Evolutionary conservation across 164 flowering plant genomes (phyloP), one percentile per base, ranked within the genome.

Genomic region (Tetracentron sinense): DNA sequence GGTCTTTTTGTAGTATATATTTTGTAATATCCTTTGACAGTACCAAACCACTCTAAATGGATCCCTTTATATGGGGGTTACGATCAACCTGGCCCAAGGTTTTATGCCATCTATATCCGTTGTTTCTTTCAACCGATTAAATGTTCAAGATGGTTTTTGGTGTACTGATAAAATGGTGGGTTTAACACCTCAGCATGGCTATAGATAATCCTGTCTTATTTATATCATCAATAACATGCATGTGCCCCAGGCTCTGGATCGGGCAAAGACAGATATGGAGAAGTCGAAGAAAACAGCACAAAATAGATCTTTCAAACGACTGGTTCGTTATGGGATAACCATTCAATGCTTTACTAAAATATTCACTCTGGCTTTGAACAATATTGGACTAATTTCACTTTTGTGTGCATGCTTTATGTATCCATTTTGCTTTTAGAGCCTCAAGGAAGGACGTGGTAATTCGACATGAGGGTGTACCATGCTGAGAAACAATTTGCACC

Each of bases 201-300:
- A 4, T 38, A 16, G 11, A 38, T 16, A 38, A 16, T 28, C 17
- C 16, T 16, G 33, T 30, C 12, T 54, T 25, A 63, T 33, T 35
- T 35, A 27, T 58, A 22, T 8, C 44, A 29, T 27, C 42, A 60
- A 16, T 67, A 42, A 60, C 64, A 21, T 47, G 11, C 11, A 57
- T 55, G 25, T 23, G 38, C 4, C 17, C 49, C 70, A 76, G 79
- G 77, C 77, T 52, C 68, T 76, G 58, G 79, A 76, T 58, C 72
- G 77, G 21, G 77, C 79, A 19, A 76, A 76, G 52, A 70, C 74
- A 31, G 79, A 76, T 12, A 6, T 35, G 22, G 74, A 73, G 62
- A 70, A 70, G 38, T 49, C 74, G 29, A 73, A 66, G 65, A 76
- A 70, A 33, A 67, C 61, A 7, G 30, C 53, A 6, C 66, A 56